Conservation (phyloP, 2,329 filamentous ascomycete species). For the Diaporthe ilicicola region DNA sequence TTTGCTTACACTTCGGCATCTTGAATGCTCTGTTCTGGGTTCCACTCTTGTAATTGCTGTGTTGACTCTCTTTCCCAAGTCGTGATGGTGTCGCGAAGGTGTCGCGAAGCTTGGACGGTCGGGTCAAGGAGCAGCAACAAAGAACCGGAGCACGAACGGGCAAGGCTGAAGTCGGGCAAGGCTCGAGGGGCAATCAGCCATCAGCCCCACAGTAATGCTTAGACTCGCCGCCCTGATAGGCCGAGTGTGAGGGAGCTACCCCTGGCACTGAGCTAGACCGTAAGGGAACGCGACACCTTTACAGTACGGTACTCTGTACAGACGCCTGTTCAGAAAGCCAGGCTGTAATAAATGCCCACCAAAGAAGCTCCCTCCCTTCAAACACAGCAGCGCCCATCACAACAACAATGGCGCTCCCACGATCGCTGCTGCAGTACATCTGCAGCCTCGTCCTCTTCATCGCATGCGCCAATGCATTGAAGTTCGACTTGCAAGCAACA, state of each 20-base stretch:
- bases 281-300: conserved; percentile 32
- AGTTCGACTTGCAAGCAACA: conserved; percentile 88
- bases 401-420: conserved; percentile 57
- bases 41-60: conserved; percentile 10
- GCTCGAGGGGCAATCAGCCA: background rate
- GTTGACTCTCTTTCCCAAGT: conserved; percentile 9
- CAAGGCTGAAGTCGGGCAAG: conserved; percentile 29
- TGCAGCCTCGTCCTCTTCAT: conserved; percentile 66
- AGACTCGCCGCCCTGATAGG: background rate
- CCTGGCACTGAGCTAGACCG: conserved; percentile 25
- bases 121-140: conserved; percentile 6
- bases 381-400: conserved; percentile 14
- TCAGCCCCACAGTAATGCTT: conserved; percentile 1
- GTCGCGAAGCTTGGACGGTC: conserved; percentile 21
- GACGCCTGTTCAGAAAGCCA: conserved; percentile 18
- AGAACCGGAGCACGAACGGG: conserved; percentile 19
- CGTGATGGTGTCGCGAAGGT: conserved; percentile 21
- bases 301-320: background rate
- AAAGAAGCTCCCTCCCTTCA: conserved; percentile 15
- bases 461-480: conserved; percentile 73
- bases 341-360: conserved; percentile 14
- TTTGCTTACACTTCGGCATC: conserved; percentile 85
- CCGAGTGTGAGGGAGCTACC: background rate
- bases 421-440: conserved; percentile 64
- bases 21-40: conserved; percentile 47